These are phyloP conservation scores for Tilletia horrida DNA, from an alignment of 1,284 basidiomycete genomes.

Conservation along the genomic window DNA sequence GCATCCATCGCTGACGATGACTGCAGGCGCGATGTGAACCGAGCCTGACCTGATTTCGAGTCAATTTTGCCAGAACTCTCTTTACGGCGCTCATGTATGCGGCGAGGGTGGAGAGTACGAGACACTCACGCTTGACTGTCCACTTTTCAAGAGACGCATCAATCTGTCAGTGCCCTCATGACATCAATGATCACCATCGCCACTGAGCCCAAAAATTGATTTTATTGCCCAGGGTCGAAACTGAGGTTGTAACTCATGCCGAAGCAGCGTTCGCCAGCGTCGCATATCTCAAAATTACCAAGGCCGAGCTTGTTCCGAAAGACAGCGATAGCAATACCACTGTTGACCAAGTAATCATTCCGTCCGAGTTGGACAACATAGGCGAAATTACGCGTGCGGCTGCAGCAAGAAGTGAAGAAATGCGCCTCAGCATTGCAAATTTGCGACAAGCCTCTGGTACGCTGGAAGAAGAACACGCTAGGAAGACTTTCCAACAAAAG, in stretches of 20 bases:
- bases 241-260: constrained; percentile 43
- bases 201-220: no score
- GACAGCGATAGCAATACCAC: constrained; percentile 1
- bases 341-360: constrained; percentile 21
- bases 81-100: constrained; percentile 88
- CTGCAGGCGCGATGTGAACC: neutral
- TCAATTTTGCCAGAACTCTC: constrained; percentile 62
- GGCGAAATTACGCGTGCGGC: constrained; percentile 30
- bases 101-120: constrained; percentile 99
- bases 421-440: neutral
- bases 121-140: constrained; percentile 83
- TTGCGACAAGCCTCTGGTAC: no score
- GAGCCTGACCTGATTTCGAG: neutral
- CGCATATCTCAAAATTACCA: constrained; percentile 41
- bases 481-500: no score
- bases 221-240: constrained; percentile 23
- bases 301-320: constrained; percentile 39
- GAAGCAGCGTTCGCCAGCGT: constrained; percentile 48
- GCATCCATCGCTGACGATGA: constrained; percentile 32
- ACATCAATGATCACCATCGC: no score
- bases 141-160: constrained; percentile 78
- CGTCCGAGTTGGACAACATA: constrained; percentile 30
- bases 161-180: constrained; percentile 61
- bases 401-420: constrained; percentile 19
- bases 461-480: no score